Conservation (phyloP, 1,284 basidiomycete genomes). For the Pseudozyma thailandica region DNA sequence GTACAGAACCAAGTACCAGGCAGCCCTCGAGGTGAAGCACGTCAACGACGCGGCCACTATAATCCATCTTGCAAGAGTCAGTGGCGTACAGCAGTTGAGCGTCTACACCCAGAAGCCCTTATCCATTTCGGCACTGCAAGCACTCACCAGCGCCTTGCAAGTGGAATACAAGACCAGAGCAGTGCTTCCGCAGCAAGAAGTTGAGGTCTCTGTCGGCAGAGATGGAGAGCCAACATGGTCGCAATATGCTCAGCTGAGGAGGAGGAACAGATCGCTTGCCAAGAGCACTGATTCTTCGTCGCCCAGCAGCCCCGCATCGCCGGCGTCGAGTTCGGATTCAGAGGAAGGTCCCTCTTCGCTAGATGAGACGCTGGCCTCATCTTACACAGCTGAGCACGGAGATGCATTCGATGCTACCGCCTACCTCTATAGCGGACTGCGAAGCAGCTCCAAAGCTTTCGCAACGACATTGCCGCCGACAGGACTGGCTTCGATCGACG, state of each 20-base stretch:
- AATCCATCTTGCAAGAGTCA: conserved; percentile 28
- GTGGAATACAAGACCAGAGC: conserved; percentile 21
- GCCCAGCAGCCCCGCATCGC: conserved; percentile 12
- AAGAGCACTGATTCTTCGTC: conserved; percentile 7
- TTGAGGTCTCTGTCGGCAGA: background rate
- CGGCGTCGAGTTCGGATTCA: conserved; percentile 32
- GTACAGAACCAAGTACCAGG: conserved; percentile 4
- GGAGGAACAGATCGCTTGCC: background rate
- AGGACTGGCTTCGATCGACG: too few species aligned
- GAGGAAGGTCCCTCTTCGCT: conserved; percentile 28
- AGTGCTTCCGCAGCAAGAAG: background rate
- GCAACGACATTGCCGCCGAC: background rate
- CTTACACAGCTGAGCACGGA: conserved; percentile 33
- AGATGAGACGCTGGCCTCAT: conserved; percentile 43
- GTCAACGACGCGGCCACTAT: conserved; percentile 20
- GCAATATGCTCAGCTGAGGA: conserved; percentile 14
- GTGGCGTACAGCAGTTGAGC: conserved; percentile 28
- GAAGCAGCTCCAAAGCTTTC: background rate
- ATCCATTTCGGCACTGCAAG: background rate
- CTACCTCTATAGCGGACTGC: conserved; percentile 11
- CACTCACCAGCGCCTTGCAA: conserved; percentile 5
- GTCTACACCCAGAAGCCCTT: conserved; percentile 13
- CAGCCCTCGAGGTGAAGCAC: conserved; percentile 22
- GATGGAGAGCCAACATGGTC: background rate
- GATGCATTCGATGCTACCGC: conserved; percentile 6